Conservation (phyloP, 2,329 filamentous ascomycete genomes). For the Microcyclospora pomicola region DNA sequence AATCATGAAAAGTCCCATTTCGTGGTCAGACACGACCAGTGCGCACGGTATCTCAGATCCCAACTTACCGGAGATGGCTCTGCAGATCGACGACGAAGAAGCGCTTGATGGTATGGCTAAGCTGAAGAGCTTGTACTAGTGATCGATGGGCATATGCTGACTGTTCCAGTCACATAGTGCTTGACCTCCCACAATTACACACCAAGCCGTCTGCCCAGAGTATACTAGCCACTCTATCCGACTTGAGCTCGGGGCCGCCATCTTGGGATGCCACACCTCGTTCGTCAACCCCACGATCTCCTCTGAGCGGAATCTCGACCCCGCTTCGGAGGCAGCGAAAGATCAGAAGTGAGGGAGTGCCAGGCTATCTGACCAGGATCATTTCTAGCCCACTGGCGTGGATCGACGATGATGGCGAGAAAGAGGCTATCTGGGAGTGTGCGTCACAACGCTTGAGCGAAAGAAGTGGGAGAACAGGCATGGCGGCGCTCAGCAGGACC, state of each 20-base stretch:
- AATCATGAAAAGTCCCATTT: neutral
- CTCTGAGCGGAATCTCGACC: slow-evolving; percentile 11
- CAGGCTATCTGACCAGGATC: slow-evolving; percentile 55
- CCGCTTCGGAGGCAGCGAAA: slow-evolving; percentile 22
- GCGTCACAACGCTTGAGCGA: slow-evolving; percentile 72
- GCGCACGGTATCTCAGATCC: too few relatives aligned
- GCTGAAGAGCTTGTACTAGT: too few relatives aligned
- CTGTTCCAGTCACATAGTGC: slow-evolving; percentile 30
- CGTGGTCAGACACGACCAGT: too few relatives aligned
- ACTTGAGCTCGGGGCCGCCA: slow-evolving; percentile 52
- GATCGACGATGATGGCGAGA: slow-evolving; percentile 52
- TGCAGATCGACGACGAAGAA: slow-evolving; percentile 2
- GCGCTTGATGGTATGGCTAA: neutral
- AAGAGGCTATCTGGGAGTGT: slow-evolving; percentile 60
- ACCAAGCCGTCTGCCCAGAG: slow-evolving; percentile 53
- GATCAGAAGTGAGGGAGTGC: slow-evolving; percentile 37
- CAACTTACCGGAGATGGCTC: slow-evolving; percentile 3
- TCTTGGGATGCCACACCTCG: slow-evolving; percentile 46
- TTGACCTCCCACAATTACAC: slow-evolving; percentile 74
- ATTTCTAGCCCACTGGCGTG: slow-evolving; percentile 54
- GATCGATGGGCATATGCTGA: too few relatives aligned
- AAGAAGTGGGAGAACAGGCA: slow-evolving; percentile 63
- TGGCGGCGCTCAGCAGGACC: slow-evolving; percentile 47
- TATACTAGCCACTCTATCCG: slow-evolving; percentile 51
- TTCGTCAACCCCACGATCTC: slow-evolving; percentile 11